These are phyloP conservation scores for Ustilago cynodontis DNA, from an alignment of 1,284 basidiomycete genomes.

Conservation along the genomic window DNA sequence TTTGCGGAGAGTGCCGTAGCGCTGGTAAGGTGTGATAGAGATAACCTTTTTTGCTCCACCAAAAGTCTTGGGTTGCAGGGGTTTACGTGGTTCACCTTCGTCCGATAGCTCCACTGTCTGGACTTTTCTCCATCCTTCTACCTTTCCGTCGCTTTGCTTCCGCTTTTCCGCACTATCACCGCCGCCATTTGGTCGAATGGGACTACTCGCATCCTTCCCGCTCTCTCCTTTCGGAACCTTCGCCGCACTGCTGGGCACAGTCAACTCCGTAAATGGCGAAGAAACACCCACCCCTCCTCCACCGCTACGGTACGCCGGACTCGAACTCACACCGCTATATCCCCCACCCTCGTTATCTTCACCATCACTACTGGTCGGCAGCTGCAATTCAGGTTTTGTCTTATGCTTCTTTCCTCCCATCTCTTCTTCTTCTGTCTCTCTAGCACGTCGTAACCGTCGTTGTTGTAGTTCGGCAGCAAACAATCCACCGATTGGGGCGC, in stretches of 20 bases:
- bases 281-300: neutral
- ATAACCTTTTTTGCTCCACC: conserved; percentile 17
- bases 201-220: conserved; percentile 9
- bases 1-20: conserved; percentile 27
- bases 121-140: conserved; percentile 16
- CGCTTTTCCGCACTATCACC: neutral
- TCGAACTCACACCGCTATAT: neutral
- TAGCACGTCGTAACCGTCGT: conserved; percentile 19
- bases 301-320: conserved; percentile 18
- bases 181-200: neutral
- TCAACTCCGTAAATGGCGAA: conserved; percentile 36
- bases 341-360: conserved; percentile 13
- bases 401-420: conserved; percentile 25
- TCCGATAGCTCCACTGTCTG: conserved; percentile 39
- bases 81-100: conserved; percentile 17
- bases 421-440: conserved; percentile 12
- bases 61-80: neutral
- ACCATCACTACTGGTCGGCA: conserved; percentile 14
- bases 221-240: neutral
- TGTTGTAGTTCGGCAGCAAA: conserved; percentile 41
- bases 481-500: conserved; percentile 22
- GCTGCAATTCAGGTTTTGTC: neutral
- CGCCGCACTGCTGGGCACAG: conserved; percentile 26
- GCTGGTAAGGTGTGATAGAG: conserved; percentile 46
- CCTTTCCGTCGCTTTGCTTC: neutral